These are phyloP conservation scores for Stentor coeruleus DNA, from an alignment of 73 alveolate genomes.

Conservation along the genomic window DNA sequence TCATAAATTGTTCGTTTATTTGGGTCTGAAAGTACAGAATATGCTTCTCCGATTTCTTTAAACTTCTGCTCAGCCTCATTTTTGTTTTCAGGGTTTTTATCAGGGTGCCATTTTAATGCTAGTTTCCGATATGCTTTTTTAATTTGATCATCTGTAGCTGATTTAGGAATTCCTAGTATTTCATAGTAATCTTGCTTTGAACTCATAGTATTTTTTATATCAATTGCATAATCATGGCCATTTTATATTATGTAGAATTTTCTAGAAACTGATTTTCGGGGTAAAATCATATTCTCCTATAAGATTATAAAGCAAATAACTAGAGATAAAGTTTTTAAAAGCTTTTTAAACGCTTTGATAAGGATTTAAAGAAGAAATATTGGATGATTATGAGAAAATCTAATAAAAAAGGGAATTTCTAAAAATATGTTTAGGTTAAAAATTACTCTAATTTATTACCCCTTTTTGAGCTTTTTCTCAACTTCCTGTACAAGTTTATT, in stretches of 20 bases:
- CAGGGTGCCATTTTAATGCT: conserved; percentile 96
- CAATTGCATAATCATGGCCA: too few species aligned
- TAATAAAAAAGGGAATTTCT: not conserved
- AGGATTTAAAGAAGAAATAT: too few species aligned
- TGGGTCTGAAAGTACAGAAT: conserved; percentile 83
- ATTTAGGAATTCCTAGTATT: conserved; percentile 76
- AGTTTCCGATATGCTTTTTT: conserved; percentile 90
- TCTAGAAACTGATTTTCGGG: not conserved
- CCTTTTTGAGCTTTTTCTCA: too few species aligned
- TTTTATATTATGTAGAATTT: not conserved
- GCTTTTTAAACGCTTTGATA: not conserved
- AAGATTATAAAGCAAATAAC: not conserved
- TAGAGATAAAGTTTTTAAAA: not conserved
- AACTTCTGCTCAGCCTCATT: conserved; percentile 86
- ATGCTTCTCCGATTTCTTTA: conserved; percentile 95
- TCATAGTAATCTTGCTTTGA: conserved; percentile 73
- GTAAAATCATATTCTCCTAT: not conserved
- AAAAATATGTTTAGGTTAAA: too few species aligned
- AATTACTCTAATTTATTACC: too few species aligned
- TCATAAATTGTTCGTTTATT: conserved; percentile 89
- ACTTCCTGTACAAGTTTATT: not conserved
- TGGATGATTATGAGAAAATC: not conserved
- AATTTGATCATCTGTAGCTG: conserved; percentile 75
- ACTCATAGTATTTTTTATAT: not conserved
- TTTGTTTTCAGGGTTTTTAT: conserved; percentile 83